Percentiles rank a stretch among this genome's conserved stretches.
Evolutionary conservation across 805 yeast species (phyloP).

Genomic region (Schizosaccharomyces octosporus): DNA sequence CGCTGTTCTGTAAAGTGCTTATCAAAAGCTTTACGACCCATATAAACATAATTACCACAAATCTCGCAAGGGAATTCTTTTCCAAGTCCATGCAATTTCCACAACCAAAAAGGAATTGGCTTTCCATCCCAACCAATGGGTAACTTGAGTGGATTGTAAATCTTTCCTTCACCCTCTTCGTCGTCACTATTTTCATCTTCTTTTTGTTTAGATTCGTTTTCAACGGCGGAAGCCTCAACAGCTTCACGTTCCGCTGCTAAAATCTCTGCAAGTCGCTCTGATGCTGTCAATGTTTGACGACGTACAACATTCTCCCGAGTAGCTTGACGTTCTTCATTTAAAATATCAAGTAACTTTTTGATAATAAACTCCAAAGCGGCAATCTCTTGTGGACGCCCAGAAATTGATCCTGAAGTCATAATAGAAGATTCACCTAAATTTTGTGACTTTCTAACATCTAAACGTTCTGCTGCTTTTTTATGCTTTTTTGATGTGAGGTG

Average conservation of each 20-base stretch:
- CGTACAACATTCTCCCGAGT: slow-evolving; percentile 45
- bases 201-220: slow-evolving; percentile 5
- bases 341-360: slow-evolving; percentile 15
- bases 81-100: slow-evolving; percentile 67
- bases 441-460: not conserved
- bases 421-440: not conserved
- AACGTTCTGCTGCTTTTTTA: slow-evolving; percentile 20
- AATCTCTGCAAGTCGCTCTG: slow-evolving; percentile 37
- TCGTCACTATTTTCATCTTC: slow-evolving; percentile 11
- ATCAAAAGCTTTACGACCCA: slow-evolving; percentile 48
- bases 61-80: slow-evolving; percentile 55
- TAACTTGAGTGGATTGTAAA: slow-evolving; percentile 27
- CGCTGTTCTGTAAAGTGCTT: slow-evolving; percentile 49
- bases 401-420: not conserved
- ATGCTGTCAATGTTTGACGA: slow-evolving; percentile 37
- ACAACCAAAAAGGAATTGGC: slow-evolving; percentile 86
- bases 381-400: slow-evolving; percentile 3
- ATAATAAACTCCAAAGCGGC: slow-evolving; percentile 20
- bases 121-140: slow-evolving; percentile 74
- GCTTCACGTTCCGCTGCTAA: slow-evolving; percentile 16
- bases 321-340: slow-evolving; percentile 20
- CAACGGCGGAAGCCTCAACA: slow-evolving; percentile 7
- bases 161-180: slow-evolving; percentile 15
- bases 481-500: slow-evolving; percentile 64
- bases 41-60: slow-evolving; percentile 50